Evolutionary conservation across 257 asterid species (phyloP), one percentile per base, ranked within the genome.

Genomic region (Petrea volubilis): DNA sequence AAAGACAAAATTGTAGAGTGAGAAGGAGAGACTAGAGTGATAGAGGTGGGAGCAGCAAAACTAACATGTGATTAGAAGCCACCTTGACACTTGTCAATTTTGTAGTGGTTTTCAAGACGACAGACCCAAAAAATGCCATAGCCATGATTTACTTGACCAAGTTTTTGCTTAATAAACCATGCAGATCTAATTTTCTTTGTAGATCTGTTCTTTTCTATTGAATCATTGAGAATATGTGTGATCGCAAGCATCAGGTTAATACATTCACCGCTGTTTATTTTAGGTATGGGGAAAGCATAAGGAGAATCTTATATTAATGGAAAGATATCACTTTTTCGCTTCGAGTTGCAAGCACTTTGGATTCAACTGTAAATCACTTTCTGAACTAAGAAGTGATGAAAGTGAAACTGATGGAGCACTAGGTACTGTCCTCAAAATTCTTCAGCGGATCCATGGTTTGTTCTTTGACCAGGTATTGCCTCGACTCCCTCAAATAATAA

Each of bases 321-420:
- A 91, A 51, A 81, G 97, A 67, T 93, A 93, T 69, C 96, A 86
- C 78, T 93, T 84, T 76, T 93, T 93, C 68, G 89, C 93, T 67
- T 91, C 99, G 34, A 94, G 97, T 76, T 84, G 94, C 80, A 87
- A 84, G 79, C 87, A 89, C 56, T 94, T 91, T 64, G 96, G 97
- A 53, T 77, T 81, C 67, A 69, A 69, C 64, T 77, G 85, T 41
- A 83, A 88, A 70, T 88, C 99, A 13, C 96, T 86, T 59, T 85
- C 96, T 24, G 89, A 86, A 68, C 73, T 40, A 33, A 76, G 50
- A 74, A 83, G 77, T 70, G 99, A 94, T 75, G 97, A 94, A 85
- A 94, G 90, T 78, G 97, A 91, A 70, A 82, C 79, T 31, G 93
- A 86, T 20, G 97, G 99, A 79, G 91, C 96, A 12, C 93, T 94